Evolutionary conservation across 345 rosid genomes (phyloP).

Genomic region (Brassica rapa): DNA sequence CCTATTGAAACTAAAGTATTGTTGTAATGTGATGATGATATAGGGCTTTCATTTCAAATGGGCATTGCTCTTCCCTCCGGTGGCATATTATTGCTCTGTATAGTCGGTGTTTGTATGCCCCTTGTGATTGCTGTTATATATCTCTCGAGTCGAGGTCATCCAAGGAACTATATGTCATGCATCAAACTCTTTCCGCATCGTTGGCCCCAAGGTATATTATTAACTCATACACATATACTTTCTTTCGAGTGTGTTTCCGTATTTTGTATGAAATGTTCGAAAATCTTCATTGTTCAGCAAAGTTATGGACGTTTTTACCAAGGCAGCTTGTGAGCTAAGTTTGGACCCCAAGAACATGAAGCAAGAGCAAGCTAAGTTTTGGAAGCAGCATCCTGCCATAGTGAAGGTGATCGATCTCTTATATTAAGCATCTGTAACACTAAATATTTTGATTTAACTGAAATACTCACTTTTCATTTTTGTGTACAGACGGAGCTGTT

Average conservation of each 20-base stretch:
- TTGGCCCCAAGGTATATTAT: slow-evolving; percentile 85
- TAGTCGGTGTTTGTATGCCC: slow-evolving; percentile 96
- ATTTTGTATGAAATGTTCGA: slow-evolving; percentile 27
- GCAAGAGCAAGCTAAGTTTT: slow-evolving; percentile 99
- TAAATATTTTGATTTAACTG: not conserved
- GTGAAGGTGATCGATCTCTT: slow-evolving; percentile 65
- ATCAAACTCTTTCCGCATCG: slow-evolving; percentile 87
- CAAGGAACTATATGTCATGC: slow-evolving; percentile 98
- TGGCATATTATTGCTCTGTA: slow-evolving; percentile 96
- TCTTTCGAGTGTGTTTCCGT: not conserved
- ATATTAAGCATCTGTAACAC: slow-evolving; percentile 5
- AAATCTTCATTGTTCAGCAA: slow-evolving; percentile 57
- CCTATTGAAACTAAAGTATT: slow-evolving; percentile 26
- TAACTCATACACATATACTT: not conserved
- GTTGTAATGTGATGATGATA: slow-evolving; percentile 14
- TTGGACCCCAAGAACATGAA: slow-evolving; percentile 91
- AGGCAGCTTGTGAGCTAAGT: slow-evolving; percentile 97
- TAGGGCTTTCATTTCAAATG: slow-evolving; percentile 99
- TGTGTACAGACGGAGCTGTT: slow-evolving; percentile 80
- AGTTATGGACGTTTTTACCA: slow-evolving; percentile 96
- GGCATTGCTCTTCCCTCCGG: slow-evolving; percentile 99
- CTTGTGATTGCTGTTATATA: slow-evolving; percentile 90
- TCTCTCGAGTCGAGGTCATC: slow-evolving; percentile 94
- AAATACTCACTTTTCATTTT: slow-evolving; percentile 22
- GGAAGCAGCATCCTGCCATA: slow-evolving; percentile 97